Evolutionary conservation across 2,329 filamentous ascomycete genomes (phyloP).

Genomic region (Hypoxylon sp.): DNA sequence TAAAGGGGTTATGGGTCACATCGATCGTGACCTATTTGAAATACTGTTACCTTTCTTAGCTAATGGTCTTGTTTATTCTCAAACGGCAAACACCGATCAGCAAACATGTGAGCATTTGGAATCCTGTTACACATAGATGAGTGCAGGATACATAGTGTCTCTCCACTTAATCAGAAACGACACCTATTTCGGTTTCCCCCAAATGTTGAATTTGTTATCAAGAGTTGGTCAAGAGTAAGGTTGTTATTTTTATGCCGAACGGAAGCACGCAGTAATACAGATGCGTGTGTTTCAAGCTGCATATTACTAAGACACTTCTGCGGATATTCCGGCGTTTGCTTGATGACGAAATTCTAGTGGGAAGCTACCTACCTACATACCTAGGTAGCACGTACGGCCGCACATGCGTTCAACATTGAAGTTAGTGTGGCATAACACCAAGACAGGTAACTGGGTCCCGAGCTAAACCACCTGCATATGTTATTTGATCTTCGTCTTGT

Average conservation of each 20-base stretch:
- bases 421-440: too few relatives aligned
- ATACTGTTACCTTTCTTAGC: slow-evolving; percentile 19
- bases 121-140: too few relatives aligned
- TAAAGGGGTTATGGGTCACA: slow-evolving; percentile 12
- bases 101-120: too few relatives aligned
- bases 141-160: too few relatives aligned
- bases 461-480: too few relatives aligned
- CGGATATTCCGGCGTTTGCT: slow-evolving; percentile 5
- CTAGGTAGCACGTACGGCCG: slow-evolving; percentile 8
- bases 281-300: neutral
- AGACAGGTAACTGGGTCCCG: too few relatives aligned
- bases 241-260: slow-evolving; percentile 26
- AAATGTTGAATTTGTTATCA: slow-evolving; percentile 25
- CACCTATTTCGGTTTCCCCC: too few relatives aligned
- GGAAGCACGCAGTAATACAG: slow-evolving; percentile 1
- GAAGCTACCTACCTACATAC: neutral
- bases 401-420: slow-evolving; percentile 25
- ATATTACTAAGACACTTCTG: slow-evolving; percentile 27
- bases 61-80: too few relatives aligned
- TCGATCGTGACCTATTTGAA: slow-evolving; percentile 20
- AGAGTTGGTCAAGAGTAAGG: slow-evolving; percentile 8
- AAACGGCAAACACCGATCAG: slow-evolving; percentile 5
- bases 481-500: too few relatives aligned
- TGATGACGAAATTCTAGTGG: slow-evolving; percentile 26
- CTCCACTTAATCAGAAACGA: too few relatives aligned